These are phyloP conservation scores for Beauveria rudraprayagi DNA, from an alignment of 2,329 filamentous ascomycete species.

Conservation along the genomic window DNA sequence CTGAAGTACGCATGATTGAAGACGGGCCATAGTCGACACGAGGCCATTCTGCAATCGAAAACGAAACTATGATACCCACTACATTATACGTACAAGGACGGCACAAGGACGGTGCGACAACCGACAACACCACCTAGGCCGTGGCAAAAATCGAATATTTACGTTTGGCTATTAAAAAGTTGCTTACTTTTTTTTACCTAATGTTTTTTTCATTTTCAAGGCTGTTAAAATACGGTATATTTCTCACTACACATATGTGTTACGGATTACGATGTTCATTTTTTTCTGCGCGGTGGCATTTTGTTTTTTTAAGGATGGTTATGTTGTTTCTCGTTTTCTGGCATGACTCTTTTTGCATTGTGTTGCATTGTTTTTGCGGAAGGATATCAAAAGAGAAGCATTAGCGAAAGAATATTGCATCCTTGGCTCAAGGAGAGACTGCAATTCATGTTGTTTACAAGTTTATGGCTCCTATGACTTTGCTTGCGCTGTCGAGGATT, in stretches of 20 bases:
- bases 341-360: not conserved
- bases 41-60: not conserved
- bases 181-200: not conserved
- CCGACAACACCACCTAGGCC: not conserved
- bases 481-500: too few relatives aligned
- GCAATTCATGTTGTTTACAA: not conserved
- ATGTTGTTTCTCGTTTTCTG: not conserved
- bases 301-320: not conserved
- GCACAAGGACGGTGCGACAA: not conserved
- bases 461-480: too few relatives aligned
- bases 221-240: not conserved
- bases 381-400: not conserved
- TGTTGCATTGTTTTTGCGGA: not conserved
- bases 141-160: not conserved
- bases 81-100: not conserved
- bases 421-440: not conserved
- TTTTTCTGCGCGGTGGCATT: not conserved
- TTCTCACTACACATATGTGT: not conserved
- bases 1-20: slow-evolving; percentile 44
- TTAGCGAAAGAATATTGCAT: not conserved
- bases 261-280: not conserved
- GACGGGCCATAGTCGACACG: slow-evolving; percentile 28
- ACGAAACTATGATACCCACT: not conserved
- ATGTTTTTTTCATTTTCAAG: not conserved
- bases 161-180: not conserved